A percentile compares a stretch with the other conserved stretches of the same genome.
phyloP scores from a whole-genome alignment of 2,329 filamentous ascomycete genomes.

The Paecilomyces formosus region DNA sequence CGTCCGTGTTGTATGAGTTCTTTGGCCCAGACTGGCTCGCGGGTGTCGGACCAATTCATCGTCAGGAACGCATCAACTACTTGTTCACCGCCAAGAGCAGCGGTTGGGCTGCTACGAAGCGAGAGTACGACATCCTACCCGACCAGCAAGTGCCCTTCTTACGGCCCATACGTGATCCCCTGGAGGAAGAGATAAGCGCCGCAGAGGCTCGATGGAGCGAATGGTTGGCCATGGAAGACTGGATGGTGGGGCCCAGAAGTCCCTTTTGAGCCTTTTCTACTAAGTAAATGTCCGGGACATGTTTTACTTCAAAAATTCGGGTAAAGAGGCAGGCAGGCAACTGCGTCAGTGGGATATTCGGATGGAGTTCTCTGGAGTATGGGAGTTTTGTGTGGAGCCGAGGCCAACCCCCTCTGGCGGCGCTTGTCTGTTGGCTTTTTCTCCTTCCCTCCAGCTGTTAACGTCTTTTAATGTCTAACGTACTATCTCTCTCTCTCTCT shows the following conservation, averaged over 20 bases:
- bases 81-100: slow-evolving; percentile 90
- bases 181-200: slow-evolving; percentile 68
- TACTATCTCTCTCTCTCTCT: no score
- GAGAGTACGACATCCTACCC: slow-evolving; percentile 77
- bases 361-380: background rate
- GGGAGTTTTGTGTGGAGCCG: background rate
- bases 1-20: slow-evolving; percentile 75
- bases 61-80: slow-evolving; percentile 86
- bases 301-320: background rate
- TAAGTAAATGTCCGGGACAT: background rate
- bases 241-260: slow-evolving; percentile 77
- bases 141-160: slow-evolving; percentile 83
- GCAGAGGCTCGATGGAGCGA: slow-evolving; percentile 86
- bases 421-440: no score
- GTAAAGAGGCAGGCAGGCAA: background rate
- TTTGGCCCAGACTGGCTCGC: slow-evolving; percentile 81
- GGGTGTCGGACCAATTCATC: slow-evolving; percentile 74
- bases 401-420: no score
- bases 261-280: slow-evolving; percentile 18
- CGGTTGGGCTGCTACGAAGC: slow-evolving; percentile 81
- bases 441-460: no score
- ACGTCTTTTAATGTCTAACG: no score
- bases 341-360: background rate
- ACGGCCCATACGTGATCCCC: slow-evolving; percentile 65
- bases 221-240: slow-evolving; percentile 95